Evolutionary conservation across 306 rosid species (phyloP), one percentile per base, ranked within the genome.

Genomic region (Heteromeles arbutifolia): DNA sequence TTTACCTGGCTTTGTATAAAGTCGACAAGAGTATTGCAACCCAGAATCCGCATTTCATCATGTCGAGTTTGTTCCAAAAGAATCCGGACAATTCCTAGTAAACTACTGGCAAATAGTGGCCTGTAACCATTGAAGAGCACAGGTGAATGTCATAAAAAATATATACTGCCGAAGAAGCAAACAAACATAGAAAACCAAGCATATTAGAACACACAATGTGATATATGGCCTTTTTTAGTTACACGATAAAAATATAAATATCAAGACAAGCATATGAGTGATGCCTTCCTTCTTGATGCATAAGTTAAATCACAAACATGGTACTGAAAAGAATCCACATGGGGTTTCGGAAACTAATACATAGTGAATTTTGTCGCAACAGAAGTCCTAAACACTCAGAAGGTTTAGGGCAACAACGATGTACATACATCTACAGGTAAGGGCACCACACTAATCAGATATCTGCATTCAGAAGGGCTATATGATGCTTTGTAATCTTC

Each of bases 1-100:
- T 72, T 68, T 89, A 94, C 98, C 98, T 95, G 96, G 83, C 85
- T 81, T 73, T 85, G 79, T 74, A 90, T 79, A 70, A 95, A 95
- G 64, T 86, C 90, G 26, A 79, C 85, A 65, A 95, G 93, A 34
- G 82, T 82, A 72, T 75, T 84, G 87, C 98, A 95, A 76, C 97
- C 96, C 66, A 88, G 77, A 81, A 92, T 85, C 89, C 80, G 89
- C 89, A 95, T 81, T 65, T 92, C 96, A 77, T 85, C 90, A 56
- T 72, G 77, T 32, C 83, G 92, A 75, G 84, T 86, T 84, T 95
- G 98, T 41, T 95, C 98, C 80, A 95, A 77, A 72, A 95, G 95
- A 78, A 85, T 85, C 65, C 88, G 96, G 73, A 92, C 80, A 68
- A 95, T 88, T 83, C 87, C 91, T 79, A 95, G 78, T 79, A 95